Evolutionary conservation across 176 grass and related monocot species (phyloP).

Genomic region (Echinochloa phyllopogon): DNA sequence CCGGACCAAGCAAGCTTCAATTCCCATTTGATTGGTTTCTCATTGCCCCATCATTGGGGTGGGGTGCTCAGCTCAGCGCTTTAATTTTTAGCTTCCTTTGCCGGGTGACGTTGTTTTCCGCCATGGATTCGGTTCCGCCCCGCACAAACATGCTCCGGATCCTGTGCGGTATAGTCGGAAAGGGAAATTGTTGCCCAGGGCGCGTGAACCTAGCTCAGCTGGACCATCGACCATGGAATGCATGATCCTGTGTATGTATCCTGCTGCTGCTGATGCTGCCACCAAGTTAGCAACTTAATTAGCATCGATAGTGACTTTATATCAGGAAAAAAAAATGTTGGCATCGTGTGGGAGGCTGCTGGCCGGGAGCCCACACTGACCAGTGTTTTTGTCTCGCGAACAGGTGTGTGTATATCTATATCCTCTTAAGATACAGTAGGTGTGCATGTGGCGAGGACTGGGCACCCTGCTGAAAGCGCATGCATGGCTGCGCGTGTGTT

Average conservation of each 20-base stretch:
- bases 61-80: background rate
- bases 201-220: slow-evolving; percentile 30
- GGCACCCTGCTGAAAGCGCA: slow-evolving; percentile 36
- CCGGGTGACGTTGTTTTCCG: background rate
- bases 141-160: background rate
- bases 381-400: slow-evolving; percentile 14
- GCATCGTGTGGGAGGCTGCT: background rate
- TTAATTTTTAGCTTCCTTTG: background rate
- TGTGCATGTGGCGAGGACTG: background rate
- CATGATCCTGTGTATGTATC: background rate
- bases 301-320: too few species aligned
- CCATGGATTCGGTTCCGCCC: slow-evolving; percentile 8
- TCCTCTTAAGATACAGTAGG: background rate
- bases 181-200: slow-evolving; percentile 4
- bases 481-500: background rate
- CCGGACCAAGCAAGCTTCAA: background rate
- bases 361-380: slow-evolving; percentile 3
- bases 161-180: slow-evolving; percentile 16
- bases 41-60: background rate
- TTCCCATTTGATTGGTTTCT: background rate
- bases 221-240: background rate
- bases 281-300: too few species aligned
- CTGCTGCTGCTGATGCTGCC: too few species aligned
- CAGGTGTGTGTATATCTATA: background rate
- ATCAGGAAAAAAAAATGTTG: too few species aligned